These are phyloP conservation scores for Thielaviopsis punctulata DNA, from an alignment of 2,329 filamentous ascomycete species.

Conservation along the genomic window DNA sequence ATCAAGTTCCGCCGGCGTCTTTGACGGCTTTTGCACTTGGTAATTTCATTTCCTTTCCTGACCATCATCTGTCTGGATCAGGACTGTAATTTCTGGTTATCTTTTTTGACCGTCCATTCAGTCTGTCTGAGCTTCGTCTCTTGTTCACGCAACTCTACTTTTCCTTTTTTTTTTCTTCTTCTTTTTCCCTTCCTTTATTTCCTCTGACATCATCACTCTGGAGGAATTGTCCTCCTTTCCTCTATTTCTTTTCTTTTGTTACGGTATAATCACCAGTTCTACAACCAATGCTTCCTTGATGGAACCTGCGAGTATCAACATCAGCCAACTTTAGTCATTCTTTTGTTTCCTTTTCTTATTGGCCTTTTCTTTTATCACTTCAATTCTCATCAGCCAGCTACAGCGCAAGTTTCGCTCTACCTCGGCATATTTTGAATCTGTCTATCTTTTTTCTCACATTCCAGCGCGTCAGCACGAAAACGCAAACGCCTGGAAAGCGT, in stretches of 20 bases:
- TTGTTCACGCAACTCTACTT: too few relatives aligned
- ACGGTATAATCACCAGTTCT: not conserved
- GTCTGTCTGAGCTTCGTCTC: not conserved
- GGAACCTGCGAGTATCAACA: not conserved
- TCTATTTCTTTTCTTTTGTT: not conserved
- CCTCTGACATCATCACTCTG: not conserved
- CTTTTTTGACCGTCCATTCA: not conserved
- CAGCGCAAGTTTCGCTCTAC: not conserved
- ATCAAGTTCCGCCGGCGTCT: too few relatives aligned
- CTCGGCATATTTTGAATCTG: not conserved
- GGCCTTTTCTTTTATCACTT: too few relatives aligned
- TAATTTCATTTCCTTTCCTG: not conserved
- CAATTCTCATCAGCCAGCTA: too few relatives aligned
- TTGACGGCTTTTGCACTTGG: not conserved
- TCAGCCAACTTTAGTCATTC: not conserved
- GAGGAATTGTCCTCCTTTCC: not conserved
- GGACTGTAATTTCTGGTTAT: not conserved
- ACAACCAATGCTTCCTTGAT: not conserved
- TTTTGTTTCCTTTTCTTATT: not conserved
- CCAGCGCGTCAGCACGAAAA: not conserved
- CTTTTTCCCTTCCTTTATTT: not conserved
- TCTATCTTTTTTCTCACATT: too few relatives aligned
- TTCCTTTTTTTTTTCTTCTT: not conserved
- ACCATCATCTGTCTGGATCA: not conserved
- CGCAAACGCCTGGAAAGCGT: not conserved